Conservation (phyloP, 2,329 filamentous ascomycete genomes). For the Colletotrichum sp. region DNA sequence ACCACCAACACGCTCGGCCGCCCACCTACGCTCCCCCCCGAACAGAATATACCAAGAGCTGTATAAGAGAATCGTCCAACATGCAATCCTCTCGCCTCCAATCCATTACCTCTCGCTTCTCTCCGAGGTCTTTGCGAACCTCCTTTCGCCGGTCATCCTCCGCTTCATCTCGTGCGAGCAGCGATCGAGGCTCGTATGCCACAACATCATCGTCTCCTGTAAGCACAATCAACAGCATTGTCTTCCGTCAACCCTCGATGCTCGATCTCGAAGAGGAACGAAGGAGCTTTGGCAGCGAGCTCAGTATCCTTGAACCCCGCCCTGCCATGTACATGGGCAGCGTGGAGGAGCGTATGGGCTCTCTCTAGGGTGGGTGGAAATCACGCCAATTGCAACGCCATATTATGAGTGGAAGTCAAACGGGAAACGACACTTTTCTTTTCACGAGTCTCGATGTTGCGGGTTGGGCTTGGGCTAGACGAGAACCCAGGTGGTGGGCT, state of each 20-base stretch:
- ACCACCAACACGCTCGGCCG: background rate
- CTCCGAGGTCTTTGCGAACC: constrained; percentile 51
- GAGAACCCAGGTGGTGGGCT: background rate
- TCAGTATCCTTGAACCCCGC: constrained; percentile 64
- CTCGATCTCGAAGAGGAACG: constrained; percentile 64
- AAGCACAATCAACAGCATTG: constrained; percentile 63
- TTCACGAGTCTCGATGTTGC: background rate
- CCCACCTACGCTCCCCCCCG: background rate
- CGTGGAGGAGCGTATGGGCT: constrained; percentile 63
- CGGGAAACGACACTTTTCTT: background rate
- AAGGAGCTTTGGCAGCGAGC: constrained; percentile 54
- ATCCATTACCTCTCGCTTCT: constrained; percentile 55
- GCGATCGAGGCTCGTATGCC: constrained; percentile 43
- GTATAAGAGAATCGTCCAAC: constrained; percentile 24
- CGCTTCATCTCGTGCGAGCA: constrained; percentile 46
- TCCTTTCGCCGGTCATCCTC: constrained; percentile 59
- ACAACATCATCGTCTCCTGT: constrained; percentile 50
- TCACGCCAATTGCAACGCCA: background rate
- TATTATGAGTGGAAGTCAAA: background rate
- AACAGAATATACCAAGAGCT: background rate
- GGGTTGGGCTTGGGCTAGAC: background rate
- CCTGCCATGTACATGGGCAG: constrained; percentile 69
- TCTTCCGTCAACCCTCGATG: constrained; percentile 62
- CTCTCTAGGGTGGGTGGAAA: background rate
- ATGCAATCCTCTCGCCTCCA: constrained; percentile 58